A percentile compares a stretch with the other conserved stretches of the same genome.
Evolutionary conservation across 305 asterid genomes (phyloP).

Genomic region (Coffea humblotiana): DNA sequence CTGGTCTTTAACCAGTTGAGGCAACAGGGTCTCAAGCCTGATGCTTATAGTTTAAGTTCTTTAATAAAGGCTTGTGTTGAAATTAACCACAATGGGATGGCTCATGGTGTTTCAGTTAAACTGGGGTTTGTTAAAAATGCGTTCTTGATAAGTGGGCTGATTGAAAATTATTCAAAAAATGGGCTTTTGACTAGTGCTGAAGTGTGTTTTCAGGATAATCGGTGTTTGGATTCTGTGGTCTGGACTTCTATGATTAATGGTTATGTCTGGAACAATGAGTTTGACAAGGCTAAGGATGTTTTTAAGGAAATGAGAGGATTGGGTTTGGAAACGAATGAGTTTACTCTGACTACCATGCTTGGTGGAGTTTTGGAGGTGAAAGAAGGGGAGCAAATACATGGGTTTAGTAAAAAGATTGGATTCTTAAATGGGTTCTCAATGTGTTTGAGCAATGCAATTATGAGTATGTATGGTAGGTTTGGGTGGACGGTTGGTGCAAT

Average conservation of each 20-base stretch:
- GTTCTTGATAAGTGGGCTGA: constrained; percentile 24
- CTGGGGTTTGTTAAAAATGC: constrained; percentile 15
- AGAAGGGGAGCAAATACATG: constrained; percentile 20
- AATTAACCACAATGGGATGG: constrained; percentile 12
- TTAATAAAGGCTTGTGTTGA: constrained; percentile 17
- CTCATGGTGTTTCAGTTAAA: constrained; percentile 22
- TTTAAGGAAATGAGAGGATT: constrained; percentile 17
- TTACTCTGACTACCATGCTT: constrained; percentile 12
- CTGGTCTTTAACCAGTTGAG: constrained; percentile 17
- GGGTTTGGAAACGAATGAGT: constrained; percentile 14
- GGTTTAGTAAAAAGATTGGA: constrained; percentile 12
- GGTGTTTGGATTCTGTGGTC: constrained; percentile 21
- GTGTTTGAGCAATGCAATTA: constrained; percentile 16
- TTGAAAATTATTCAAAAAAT: constrained; percentile 17
- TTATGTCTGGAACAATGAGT: constrained; percentile 3
- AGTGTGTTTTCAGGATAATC: constrained; percentile 18
- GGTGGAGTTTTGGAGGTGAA: constrained; percentile 17
- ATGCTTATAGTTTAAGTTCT: constrained; percentile 16
- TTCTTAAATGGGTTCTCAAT: constrained; percentile 12
- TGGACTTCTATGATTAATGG: constrained; percentile 28
- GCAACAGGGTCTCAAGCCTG: constrained; percentile 16
- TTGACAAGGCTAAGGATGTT: constrained; percentile 11
- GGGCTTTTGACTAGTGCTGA: constrained; percentile 14
- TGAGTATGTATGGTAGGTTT: constrained; percentile 11
- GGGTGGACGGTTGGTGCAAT: constrained; percentile 7